Base-by-base conservation (phyloP, 345 rosid genomes). In the Eucalyptus guilfoylei region DNA sequence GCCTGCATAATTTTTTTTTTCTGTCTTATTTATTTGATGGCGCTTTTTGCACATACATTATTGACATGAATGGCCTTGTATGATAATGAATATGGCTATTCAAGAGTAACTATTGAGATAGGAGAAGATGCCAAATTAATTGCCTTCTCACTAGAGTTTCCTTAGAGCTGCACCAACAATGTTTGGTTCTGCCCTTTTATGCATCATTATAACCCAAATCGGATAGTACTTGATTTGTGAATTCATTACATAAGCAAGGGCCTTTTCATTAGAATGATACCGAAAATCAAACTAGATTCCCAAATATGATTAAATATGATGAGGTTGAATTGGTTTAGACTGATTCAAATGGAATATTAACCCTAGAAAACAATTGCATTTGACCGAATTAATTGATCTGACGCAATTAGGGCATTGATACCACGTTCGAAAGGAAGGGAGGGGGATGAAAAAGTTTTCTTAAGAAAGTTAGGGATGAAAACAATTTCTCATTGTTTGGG, bases 361-460 rank as follows among this genome's bases (percentile, higher is more conserved):
- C 21, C 1, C 0, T 8, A n/a, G 37, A n/a, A 64, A 64, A 37
- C 23, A 19, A 23, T 3, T 8, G 37, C 6, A 3, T 72, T 72
- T 7, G 28, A 37, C 0, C 3, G 7, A 37, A 72, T 4, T 72
- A 37, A 24, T 37, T 17, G 9, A 72, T 6, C 0, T 11, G 14
- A 40, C 0, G 0, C 44, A 21, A 72, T 37, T 19, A 37, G 0
- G 3, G 4, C 13, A 10, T 24, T 0, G 0, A 17, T 37, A 72
- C 2, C 14, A 0, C 6, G 0, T 72, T 72, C 4, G 1, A 19
- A 24, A 34, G 14, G 76, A 14, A 13, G 5, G 21, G 76, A 64
- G 10, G 34, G 24, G 45, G 44, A 72, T 37, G 81, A 34, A 72
- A 72, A 9, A 19, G 1, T 34, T 37, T 37, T 19, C 3, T 17